Conservation (phyloP, 2,329 filamentous ascomycete species). For the Seiridium unicorne region DNA sequence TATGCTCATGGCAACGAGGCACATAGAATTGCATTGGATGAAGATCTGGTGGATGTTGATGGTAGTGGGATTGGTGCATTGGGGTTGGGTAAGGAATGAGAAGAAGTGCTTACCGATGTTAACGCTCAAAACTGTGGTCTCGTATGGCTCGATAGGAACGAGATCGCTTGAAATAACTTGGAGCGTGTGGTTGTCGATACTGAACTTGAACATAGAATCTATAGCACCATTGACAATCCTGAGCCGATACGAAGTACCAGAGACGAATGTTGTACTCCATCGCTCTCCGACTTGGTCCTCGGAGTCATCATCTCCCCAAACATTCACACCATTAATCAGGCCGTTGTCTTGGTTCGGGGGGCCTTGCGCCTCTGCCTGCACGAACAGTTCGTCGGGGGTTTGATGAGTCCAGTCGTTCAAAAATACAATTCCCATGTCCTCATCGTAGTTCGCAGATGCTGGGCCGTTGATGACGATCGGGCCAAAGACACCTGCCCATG, state of each 20-base stretch:
- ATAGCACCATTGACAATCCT: slow-evolving; percentile 45
- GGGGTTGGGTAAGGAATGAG: no score
- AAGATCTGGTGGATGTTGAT: background rate
- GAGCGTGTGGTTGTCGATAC: slow-evolving; percentile 55
- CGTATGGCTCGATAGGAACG: slow-evolving; percentile 56
- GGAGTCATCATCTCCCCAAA: slow-evolving; percentile 23
- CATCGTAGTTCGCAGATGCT: slow-evolving; percentile 55
- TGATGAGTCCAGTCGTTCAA: slow-evolving; percentile 58
- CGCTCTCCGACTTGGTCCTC: background rate
- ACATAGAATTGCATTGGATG: background rate
- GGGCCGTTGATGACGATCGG: slow-evolving; percentile 61
- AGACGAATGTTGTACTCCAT: background rate
- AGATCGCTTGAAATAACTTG: slow-evolving; percentile 58
- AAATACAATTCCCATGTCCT: slow-evolving; percentile 58
- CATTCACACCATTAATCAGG: background rate
- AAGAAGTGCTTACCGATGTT: slow-evolving; percentile 19
- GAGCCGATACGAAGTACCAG: background rate
- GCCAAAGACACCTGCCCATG: slow-evolving; percentile 53
- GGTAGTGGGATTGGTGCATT: background rate
- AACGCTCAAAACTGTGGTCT: slow-evolving; percentile 39
- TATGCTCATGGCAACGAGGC: background rate
- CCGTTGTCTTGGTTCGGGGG: background rate
- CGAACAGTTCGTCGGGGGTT: slow-evolving; percentile 22
- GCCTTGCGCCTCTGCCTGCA: background rate
- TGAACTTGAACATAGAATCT: slow-evolving; percentile 45